These are phyloP conservation scores for Fusarium mundagurra DNA, from an alignment of 2,329 filamentous ascomycete genomes.

Conservation along the genomic window DNA sequence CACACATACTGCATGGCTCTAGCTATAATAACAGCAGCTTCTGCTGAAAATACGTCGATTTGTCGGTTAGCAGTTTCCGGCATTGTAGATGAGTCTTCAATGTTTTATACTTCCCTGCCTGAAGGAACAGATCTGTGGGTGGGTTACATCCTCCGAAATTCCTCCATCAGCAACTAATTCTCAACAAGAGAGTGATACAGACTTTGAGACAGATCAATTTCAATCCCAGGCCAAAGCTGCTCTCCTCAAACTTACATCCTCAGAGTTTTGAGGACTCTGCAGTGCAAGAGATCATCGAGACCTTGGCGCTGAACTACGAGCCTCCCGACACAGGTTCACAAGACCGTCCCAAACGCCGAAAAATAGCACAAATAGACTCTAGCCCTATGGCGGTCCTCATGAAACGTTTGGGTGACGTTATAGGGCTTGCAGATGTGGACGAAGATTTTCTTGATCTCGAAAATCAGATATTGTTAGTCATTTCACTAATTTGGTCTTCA, in stretches of 20 bases:
- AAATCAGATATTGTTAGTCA: conserved; percentile 59
- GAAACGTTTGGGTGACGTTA: conserved; percentile 41
- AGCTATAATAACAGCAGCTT: conserved; percentile 50
- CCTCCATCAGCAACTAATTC: conserved; percentile 32
- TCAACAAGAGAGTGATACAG: conserved; percentile 43
- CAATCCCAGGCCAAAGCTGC: conserved; percentile 21
- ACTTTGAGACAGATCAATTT: conserved; percentile 44
- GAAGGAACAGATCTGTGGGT: conserved; percentile 56
- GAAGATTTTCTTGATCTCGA: conserved; percentile 45
- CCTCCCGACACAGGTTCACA: conserved; percentile 34
- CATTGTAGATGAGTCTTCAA: conserved; percentile 54
- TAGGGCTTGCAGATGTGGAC: conserved; percentile 41
- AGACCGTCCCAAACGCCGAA: conserved; percentile 45
- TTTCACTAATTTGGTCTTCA: background rate
- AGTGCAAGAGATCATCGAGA: conserved; percentile 44
- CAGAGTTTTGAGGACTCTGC: conserved; percentile 44
- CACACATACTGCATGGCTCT: conserved; percentile 52
- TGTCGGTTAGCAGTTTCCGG: conserved; percentile 55
- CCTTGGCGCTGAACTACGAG: conserved; percentile 42
- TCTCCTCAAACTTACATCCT: conserved; percentile 41
- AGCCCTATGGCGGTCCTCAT: conserved; percentile 35
- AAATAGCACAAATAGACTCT: conserved; percentile 31
- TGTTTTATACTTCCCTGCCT: conserved; percentile 46
- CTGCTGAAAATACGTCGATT: conserved; percentile 47
- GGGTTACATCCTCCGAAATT: conserved; percentile 23